Evolutionary conservation across 225 moss, liverwort and hornwort genomes (phyloP).

Genomic region (Sphagnum tenellum): DNA sequence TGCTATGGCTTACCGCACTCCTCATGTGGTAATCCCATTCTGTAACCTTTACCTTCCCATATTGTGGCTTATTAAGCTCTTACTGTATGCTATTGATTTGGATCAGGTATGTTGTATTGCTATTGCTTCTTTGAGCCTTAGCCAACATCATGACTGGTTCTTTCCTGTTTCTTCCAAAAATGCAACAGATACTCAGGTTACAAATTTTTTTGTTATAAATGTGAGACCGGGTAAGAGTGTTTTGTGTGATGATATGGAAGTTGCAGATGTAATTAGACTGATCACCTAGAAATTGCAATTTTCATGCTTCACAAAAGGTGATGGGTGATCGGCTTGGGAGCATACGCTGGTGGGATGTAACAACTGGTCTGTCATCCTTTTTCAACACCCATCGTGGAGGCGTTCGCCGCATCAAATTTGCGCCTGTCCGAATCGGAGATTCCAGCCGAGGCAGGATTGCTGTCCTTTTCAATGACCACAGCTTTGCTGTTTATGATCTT

Average conservation of each 20-base stretch:
- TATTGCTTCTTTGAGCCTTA: too few relatives aligned
- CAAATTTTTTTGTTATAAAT: too few relatives aligned
- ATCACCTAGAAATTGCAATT: background rate
- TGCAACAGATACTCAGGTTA: too few relatives aligned
- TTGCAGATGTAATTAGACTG: too few relatives aligned
- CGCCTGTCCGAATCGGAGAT: conserved; percentile 92
- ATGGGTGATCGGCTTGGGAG: conserved; percentile 98
- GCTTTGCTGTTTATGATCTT: conserved; percentile 94
- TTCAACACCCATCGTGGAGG: conserved; percentile 92
- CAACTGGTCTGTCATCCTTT: conserved; percentile 79
- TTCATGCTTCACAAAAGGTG: conserved; percentile 34
- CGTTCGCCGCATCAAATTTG: conserved; percentile 92
- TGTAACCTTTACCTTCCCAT: too few relatives aligned
- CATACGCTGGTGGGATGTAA: conserved; percentile 98
- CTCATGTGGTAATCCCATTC: conserved; percentile 73
- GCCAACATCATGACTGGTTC: too few relatives aligned
- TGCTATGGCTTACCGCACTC: conserved; percentile 99
- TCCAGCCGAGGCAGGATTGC: conserved; percentile 92
- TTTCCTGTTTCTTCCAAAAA: too few relatives aligned
- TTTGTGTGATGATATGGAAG: too few relatives aligned
- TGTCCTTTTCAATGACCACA: conserved; percentile 97
- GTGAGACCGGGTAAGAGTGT: too few relatives aligned
- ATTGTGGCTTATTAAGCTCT: too few relatives aligned
- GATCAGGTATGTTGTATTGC: too few relatives aligned
- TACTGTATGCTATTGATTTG: too few relatives aligned